Evolutionary conservation across 2,329 filamentous ascomycete genomes (phyloP).

Genomic region (Fusarium veterinarium): DNA sequence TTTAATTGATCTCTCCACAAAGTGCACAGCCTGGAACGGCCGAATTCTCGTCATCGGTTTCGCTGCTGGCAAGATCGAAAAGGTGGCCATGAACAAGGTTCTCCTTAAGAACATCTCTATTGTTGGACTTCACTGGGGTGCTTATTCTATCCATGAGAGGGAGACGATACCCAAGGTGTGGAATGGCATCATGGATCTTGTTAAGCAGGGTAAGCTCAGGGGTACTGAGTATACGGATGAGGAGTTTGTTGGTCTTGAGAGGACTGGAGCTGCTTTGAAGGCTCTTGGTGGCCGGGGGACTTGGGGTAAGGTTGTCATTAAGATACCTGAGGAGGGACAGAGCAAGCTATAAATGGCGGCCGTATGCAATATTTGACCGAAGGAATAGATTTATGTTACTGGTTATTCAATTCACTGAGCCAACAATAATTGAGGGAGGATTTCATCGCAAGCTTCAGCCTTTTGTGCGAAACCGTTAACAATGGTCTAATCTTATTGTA

Average conservation of each 20-base stretch:
- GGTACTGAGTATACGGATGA: conserved; percentile 86
- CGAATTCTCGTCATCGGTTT: conserved; percentile 90
- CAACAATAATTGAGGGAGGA: not conserved
- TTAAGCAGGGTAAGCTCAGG: conserved; percentile 80
- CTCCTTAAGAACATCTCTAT: conserved; percentile 92
- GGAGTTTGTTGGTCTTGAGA: conserved; percentile 85
- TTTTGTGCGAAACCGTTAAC: conserved; percentile 17
- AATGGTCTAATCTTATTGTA: conserved; percentile 23
- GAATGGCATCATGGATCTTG: conserved; percentile 82
- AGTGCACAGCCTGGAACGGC: conserved; percentile 94
- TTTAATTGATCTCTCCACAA: conserved; percentile 85
- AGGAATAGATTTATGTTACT: not conserved
- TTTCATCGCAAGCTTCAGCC: not conserved
- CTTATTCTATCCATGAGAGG: conserved; percentile 79
- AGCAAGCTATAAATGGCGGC: conserved; percentile 61
- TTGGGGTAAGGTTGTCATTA: conserved; percentile 96
- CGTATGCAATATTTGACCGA: not conserved
- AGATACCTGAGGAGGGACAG: conserved; percentile 75
- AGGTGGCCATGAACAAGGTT: conserved; percentile 91
- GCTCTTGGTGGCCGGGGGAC: conserved; percentile 84
- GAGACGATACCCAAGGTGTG: conserved; percentile 79
- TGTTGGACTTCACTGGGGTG: conserved; percentile 92
- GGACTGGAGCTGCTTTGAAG: conserved; percentile 78
- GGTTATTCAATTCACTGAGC: not conserved
- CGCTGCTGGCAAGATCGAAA: conserved; percentile 80